A percentile compares a stretch with the other conserved stretches of the same genome.
phyloP scores from a whole-genome alignment of 2,329 filamentous ascomycete species.

The Hortaea werneckii region DNA sequence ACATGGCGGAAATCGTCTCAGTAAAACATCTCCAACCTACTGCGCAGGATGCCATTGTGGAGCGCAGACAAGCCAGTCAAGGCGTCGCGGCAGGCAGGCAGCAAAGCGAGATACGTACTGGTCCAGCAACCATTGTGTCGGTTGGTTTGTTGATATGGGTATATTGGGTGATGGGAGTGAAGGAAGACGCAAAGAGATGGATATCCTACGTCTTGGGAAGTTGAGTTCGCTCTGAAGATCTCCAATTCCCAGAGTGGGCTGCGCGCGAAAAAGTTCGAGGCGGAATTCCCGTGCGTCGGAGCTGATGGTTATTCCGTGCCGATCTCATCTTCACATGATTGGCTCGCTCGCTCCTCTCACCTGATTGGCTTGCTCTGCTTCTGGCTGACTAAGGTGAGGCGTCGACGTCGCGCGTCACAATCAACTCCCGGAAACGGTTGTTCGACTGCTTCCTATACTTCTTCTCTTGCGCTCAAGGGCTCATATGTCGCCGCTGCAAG shows the following conservation, averaged over 20 bases:
- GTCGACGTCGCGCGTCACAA: too few species aligned
- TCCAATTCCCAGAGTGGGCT: background rate
- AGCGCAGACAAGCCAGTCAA: conserved; percentile 15
- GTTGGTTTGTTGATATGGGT: conserved; percentile 17
- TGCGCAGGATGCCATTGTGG: conserved; percentile 44
- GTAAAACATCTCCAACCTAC: conserved; percentile 61
- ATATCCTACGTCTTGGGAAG: conserved; percentile 70
- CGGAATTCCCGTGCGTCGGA: background rate
- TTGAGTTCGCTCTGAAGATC: background rate
- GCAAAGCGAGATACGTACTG: conserved; percentile 97
- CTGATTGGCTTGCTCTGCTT: too few species aligned
- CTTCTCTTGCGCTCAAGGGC: too few species aligned
- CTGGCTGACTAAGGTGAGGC: too few species aligned
- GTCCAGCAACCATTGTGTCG: conserved; percentile 71
- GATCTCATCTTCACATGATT: background rate
- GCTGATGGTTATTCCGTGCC: background rate
- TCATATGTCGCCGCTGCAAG: too few species aligned
- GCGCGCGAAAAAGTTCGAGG: background rate
- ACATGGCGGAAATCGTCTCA: conserved; percentile 32
- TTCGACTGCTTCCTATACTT: too few species aligned
- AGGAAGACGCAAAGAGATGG: conserved; percentile 67
- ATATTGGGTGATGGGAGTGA: conserved; percentile 17
- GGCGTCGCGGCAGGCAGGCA: conserved; percentile 57
- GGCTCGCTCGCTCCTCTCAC: too few species aligned
- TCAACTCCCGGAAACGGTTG: too few species aligned